Conservation (phyloP, 768 basidiomycete species). For the Phanerodontia chrysosporium region DNA sequence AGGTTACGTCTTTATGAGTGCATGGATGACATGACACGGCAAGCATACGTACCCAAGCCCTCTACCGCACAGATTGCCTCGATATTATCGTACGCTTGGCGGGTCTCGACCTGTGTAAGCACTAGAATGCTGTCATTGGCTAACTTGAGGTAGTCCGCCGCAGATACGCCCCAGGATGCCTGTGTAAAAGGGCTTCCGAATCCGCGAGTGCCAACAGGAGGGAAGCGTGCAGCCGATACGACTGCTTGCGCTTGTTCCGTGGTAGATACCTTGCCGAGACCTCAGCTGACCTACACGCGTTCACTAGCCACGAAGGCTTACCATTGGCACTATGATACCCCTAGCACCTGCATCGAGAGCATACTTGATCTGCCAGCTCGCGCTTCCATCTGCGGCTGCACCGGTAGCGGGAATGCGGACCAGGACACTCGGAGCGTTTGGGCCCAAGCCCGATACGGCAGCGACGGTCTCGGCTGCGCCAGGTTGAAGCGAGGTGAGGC, state of each 20-base stretch:
- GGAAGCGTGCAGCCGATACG: slow-evolving; percentile 55
- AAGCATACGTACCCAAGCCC: slow-evolving; percentile 31
- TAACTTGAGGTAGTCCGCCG: slow-evolving; percentile 44
- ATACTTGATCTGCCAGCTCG: slow-evolving; percentile 69
- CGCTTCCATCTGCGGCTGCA: slow-evolving; percentile 38
- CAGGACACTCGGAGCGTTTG: slow-evolving; percentile 45
- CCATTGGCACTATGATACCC: slow-evolving; percentile 67
- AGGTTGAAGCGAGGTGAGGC: slow-evolving; percentile 50
- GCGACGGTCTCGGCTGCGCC: slow-evolving; percentile 53
- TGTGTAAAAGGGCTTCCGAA: slow-evolving; percentile 65
- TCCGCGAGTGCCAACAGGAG: slow-evolving; percentile 57
- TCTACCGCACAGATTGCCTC: slow-evolving; percentile 36
- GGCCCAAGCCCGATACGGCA: slow-evolving; percentile 46
- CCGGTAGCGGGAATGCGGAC: slow-evolving; percentile 67
- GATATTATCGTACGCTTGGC: slow-evolving; percentile 35
- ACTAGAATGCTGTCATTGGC: slow-evolving; percentile 39
- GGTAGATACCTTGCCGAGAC: slow-evolving; percentile 45
- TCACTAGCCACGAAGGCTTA: slow-evolving; percentile 18
- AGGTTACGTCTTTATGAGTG: neutral
- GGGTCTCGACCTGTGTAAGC: slow-evolving; percentile 41
- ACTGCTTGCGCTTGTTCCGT: slow-evolving; percentile 53
- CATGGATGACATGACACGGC: neutral
- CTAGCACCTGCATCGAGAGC: slow-evolving; percentile 65
- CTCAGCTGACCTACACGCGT: neutral
- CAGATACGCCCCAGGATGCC: slow-evolving; percentile 48